Evolutionary conservation across 257 asterid species (phyloP), one percentile per base, ranked within the genome.

Genomic region (Verbena officinalis): DNA sequence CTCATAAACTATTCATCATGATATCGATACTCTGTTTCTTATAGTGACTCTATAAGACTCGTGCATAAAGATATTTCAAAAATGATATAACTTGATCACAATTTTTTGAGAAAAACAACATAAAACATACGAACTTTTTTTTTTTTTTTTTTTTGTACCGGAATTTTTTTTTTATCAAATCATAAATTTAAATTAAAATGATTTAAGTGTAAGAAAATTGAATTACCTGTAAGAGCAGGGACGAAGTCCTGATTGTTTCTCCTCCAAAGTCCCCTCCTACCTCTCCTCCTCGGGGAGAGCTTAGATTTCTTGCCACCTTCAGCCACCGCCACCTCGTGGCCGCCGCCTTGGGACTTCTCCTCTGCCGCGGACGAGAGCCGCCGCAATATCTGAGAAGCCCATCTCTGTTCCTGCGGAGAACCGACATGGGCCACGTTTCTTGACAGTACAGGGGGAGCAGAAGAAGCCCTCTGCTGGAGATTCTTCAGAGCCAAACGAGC

Each of bases 401-500:
- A 75, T 23, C 67, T 65, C 55, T 66, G 82, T 30, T 69, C 49
- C 34, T 51, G 56, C 4, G 49, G 1, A 15, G 75, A 16, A 52
- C 33, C 33, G 33, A n/a, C 0, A 23, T 15, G 2, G n/a, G 34
- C 3, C 7, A 7, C 55, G 23, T 48, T 68, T 62, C 40, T 42
- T n/a, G 67, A 44, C 54, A 65, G 4, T 15, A 71, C 9, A 0
- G 77, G 5, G 16, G 59, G 5, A 21, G 59, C 39, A 42, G 77
- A 64, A 3, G 78, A 55, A 9, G 71, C 63, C 64, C 65, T 76
- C 59, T 70, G 78, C 69, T 70, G 78, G 69, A 80, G 33, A 64
- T 67, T 73, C 70, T 64, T 70, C 48, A 80, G 60, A 62, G 78
- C 80, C 10, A 76, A 70, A 73, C 85, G 82, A 58, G 82, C 78